phyloP scores from a whole-genome alignment of 2,329 filamentous ascomycete species.

The Leptographium lundbergii region DNA sequence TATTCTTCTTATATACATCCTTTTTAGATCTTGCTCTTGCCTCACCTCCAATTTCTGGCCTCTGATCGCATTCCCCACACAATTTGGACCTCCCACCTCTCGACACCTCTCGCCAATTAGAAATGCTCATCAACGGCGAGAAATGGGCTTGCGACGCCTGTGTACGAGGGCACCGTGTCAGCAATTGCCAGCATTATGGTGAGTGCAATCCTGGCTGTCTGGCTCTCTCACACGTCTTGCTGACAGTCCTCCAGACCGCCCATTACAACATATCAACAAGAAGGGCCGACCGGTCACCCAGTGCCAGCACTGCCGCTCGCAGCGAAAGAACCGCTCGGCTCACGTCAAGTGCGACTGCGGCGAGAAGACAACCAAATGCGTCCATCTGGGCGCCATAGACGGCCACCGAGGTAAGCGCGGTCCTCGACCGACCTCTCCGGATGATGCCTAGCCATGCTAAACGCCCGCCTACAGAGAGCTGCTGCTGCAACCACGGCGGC shows the following conservation, averaged over 20 bases:
- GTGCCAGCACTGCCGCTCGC: constrained; percentile 89
- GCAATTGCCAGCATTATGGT: constrained; percentile 95
- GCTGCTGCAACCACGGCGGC: constrained; percentile 58
- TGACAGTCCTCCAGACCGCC: constrained; percentile 54
- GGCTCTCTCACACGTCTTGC: background rate
- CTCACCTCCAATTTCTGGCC: background rate
- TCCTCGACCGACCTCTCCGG: background rate
- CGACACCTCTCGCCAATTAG: constrained; percentile 6
- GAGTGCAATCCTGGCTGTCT: constrained; percentile 38
- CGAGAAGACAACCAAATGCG: constrained; percentile 69
- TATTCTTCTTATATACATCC: background rate
- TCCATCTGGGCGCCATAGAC: constrained; percentile 43
- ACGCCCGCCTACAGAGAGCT: constrained; percentile 36
- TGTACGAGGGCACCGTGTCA: constrained; percentile 95
- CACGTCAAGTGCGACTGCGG: constrained; percentile 96
- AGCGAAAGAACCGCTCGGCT: constrained; percentile 90
- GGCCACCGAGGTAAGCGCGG: constrained; percentile 43
- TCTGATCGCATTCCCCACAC: background rate
- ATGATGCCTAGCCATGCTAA: background rate
- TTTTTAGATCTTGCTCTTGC: background rate
- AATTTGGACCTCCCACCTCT: background rate
- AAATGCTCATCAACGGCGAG: constrained; percentile 83
- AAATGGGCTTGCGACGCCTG: constrained; percentile 98
- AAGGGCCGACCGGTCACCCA: constrained; percentile 96
- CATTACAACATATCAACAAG: constrained; percentile 88